Base-by-base conservation (phyloP, 169 alveolate species). In the Plasmodium gaboni region DNA sequence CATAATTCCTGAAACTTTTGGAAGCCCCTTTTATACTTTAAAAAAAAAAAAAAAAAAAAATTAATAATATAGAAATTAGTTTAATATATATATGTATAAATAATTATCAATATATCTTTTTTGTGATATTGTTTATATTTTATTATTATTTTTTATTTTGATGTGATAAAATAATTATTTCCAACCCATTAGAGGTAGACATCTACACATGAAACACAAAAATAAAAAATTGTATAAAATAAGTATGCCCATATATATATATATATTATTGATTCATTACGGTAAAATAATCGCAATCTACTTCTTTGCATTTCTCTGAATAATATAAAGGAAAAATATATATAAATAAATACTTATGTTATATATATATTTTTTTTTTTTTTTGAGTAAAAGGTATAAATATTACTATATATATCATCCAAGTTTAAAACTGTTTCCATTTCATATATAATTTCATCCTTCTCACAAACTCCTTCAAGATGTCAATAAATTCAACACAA, bases 131-230 rank as follows among this genome's bases (percentile, higher is more conserved):
- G 44, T 1, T 32, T 32, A 32, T 32, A 32, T 32, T 32, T 32
- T 32, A 5, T 32, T 32, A 32, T 22, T 68, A 15, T 42, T 68
- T 68, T 68, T 26, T 32, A 17, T 72, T 26, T 22, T 22, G 6
- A 32, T 53, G 32, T 24, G 24, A 13, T 42, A 69, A 10, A 61
- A 61, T 28, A 26, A 51, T 48, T 68, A 73, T 50, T 86, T 51
- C 87, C 22, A 60, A 86, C 92, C 92, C 92, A 42, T 86, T 86
- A 28, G 92, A 86, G 15, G 92, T 86, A 38, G 92, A 86, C 70
- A 86, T 46, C 92, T 86, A 24, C 46, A 73, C 55, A 60, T 44
- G 42, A 10, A 83, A 83, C 44, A 78, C 17, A 24, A 48, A 24
- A 55, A 57, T 24, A 24, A 57, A 24, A 57, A 42, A 73, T 5